Percentiles rank a stretch among this genome's conserved stretches.
Conservation (phyloP, 306 rosid species). For the Aeschynomene evenia region DNA sequence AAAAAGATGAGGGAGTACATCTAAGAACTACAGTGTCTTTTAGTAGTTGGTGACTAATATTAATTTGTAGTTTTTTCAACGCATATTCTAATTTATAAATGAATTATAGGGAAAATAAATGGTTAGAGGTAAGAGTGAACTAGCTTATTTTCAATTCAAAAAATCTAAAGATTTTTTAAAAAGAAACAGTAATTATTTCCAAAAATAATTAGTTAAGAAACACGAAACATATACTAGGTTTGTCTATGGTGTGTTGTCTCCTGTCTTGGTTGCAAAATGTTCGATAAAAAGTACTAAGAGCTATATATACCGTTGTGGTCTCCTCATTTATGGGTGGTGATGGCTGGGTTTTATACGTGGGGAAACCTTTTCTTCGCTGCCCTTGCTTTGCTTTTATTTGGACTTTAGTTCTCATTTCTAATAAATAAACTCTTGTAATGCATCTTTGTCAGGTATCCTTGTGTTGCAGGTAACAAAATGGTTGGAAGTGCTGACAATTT, state of each 20-base stretch:
- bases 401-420: background rate
- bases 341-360: background rate
- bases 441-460: constrained; percentile 19
- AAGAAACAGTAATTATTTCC: too few relatives aligned
- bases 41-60: too few relatives aligned
- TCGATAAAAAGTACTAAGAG: background rate
- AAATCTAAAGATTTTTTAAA: too few relatives aligned
- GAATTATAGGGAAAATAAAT: too few relatives aligned
- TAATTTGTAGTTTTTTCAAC: too few relatives aligned
- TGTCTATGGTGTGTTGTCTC: constrained; percentile 11
- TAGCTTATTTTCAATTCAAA: too few relatives aligned
- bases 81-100: background rate
- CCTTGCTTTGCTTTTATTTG: background rate
- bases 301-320: background rate
- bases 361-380: background rate
- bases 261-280: background rate
- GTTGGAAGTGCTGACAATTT: constrained; percentile 27
- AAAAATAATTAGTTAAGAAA: too few relatives aligned
- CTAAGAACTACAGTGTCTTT: too few relatives aligned
- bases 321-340: background rate
- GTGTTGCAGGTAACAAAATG: constrained; percentile 34
- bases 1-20: too few relatives aligned
- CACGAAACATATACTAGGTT: too few relatives aligned
- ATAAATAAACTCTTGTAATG: background rate
- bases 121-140: too few relatives aligned